Evolutionary conservation across 1,284 basidiomycete species (phyloP).

Genomic region (Violaceomyces palustris): DNA sequence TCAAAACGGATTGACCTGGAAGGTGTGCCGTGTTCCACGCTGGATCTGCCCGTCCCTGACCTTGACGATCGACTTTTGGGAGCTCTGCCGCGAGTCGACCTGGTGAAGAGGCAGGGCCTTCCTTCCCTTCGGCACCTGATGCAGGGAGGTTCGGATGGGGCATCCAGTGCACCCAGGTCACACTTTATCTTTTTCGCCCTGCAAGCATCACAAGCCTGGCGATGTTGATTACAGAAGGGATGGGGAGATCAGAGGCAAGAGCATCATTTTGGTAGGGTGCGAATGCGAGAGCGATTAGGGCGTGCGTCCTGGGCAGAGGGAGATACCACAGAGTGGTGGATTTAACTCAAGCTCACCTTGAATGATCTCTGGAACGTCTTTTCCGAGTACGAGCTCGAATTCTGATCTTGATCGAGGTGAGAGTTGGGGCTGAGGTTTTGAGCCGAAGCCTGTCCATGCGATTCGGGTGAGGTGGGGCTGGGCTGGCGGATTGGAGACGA

Average conservation of each 20-base stretch:
- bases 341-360: too few relatives aligned
- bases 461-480: too few relatives aligned
- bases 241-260: background rate
- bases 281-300: background rate
- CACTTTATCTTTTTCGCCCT: constrained; percentile 31
- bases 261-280: background rate
- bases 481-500: too few relatives aligned
- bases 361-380: constrained; percentile 30
- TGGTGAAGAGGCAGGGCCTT: constrained; percentile 28
- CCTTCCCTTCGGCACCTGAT: constrained; percentile 28
- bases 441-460: too few relatives aligned
- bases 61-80: constrained; percentile 24
- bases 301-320: too few relatives aligned
- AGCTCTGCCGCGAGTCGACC: constrained; percentile 26
- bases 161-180: constrained; percentile 27
- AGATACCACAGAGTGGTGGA: too few relatives aligned
- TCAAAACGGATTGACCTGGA: too few relatives aligned
- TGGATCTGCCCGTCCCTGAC: too few relatives aligned
- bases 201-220: constrained; percentile 26
- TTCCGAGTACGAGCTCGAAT: too few relatives aligned
- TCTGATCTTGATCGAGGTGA: too few relatives aligned
- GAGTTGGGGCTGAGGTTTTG: too few relatives aligned
- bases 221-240: background rate
- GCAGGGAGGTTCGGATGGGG: constrained; percentile 32
- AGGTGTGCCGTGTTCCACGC: too few relatives aligned